Evolutionary conservation across 83 land plant genomes (phyloP).

Genomic region (Diphasiastrum complanatum): DNA sequence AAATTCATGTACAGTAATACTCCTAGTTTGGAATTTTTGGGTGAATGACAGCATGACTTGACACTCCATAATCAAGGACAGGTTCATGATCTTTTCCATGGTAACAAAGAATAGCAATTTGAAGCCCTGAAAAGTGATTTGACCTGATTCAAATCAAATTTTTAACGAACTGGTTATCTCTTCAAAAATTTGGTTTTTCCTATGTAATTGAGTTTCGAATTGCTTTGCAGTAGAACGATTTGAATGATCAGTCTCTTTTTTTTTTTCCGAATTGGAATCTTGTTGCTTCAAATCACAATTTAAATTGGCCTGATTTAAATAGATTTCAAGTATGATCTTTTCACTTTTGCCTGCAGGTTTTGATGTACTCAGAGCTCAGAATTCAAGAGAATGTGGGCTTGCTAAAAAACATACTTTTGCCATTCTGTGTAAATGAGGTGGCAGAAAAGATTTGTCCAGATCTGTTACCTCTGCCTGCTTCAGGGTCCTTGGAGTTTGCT

Average conservation of each 20-base stretch:
- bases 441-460: constrained; percentile 25
- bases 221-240: no score
- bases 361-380: constrained; percentile 29
- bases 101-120: no score
- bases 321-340: not conserved
- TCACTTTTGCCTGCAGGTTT: constrained; percentile 3
- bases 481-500: constrained; percentile 51
- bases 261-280: not conserved
- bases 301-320: not conserved
- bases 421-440: constrained; percentile 49
- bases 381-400: constrained; percentile 24
- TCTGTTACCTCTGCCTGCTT: constrained; percentile 35
- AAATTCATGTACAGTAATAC: not conserved
- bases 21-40: not conserved
- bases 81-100: no score
- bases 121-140: no score
- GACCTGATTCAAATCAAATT: not conserved
- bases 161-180: not conserved
- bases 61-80: no score
- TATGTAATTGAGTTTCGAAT: no score
- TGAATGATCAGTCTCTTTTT: no score
- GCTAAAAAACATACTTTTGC: constrained; percentile 47
- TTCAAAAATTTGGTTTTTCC: not conserved
- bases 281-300: not conserved
- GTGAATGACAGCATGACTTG: no score